Evolutionary conservation across 2,329 filamentous ascomycete species (phyloP).

Genomic region (Xylaria digitata): DNA sequence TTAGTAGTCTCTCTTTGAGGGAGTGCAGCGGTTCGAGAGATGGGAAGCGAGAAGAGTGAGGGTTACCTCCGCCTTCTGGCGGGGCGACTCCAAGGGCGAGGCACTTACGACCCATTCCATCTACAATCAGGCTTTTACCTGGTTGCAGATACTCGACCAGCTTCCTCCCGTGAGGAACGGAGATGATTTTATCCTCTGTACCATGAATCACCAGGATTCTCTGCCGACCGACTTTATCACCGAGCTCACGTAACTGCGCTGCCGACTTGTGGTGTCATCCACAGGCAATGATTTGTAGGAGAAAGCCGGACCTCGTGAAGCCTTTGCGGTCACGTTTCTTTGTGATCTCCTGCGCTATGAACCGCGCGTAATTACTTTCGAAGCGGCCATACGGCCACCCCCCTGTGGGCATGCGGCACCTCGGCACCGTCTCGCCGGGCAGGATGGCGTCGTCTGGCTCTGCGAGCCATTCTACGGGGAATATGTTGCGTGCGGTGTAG

Average conservation of each 20-base stretch:
- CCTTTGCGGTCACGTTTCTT: slow-evolving; percentile 71
- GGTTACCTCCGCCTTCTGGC: no score
- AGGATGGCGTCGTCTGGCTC: slow-evolving; percentile 68
- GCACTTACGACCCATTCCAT: slow-evolving; percentile 70
- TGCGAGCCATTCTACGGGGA: slow-evolving; percentile 71
- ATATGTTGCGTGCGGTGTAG: slow-evolving; percentile 74
- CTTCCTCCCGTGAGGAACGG: slow-evolving; percentile 74
- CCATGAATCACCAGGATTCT: slow-evolving; percentile 84
- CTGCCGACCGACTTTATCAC: slow-evolving; percentile 75
- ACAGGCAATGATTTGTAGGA: slow-evolving; percentile 81
- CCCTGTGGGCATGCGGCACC: slow-evolving; percentile 44
- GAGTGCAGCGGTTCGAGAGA: neutral
- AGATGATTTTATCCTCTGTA: slow-evolving; percentile 81
- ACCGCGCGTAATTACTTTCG: slow-evolving; percentile 82
- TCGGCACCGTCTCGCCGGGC: slow-evolving; percentile 58
- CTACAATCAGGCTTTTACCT: slow-evolving; percentile 66
- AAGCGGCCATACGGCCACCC: slow-evolving; percentile 60
- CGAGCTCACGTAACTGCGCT: slow-evolving; percentile 73
- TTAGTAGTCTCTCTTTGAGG: slow-evolving; percentile 16
- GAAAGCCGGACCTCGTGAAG: slow-evolving; percentile 75
- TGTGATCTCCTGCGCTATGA: slow-evolving; percentile 80
- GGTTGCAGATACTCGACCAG: slow-evolving; percentile 74
- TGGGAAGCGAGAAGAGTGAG: neutral
- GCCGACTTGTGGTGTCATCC: slow-evolving; percentile 82
- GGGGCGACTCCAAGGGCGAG: neutral